These are phyloP conservation scores for Moelleriella libera DNA, from an alignment of 2,329 filamentous ascomycete species.

Conservation along the genomic window DNA sequence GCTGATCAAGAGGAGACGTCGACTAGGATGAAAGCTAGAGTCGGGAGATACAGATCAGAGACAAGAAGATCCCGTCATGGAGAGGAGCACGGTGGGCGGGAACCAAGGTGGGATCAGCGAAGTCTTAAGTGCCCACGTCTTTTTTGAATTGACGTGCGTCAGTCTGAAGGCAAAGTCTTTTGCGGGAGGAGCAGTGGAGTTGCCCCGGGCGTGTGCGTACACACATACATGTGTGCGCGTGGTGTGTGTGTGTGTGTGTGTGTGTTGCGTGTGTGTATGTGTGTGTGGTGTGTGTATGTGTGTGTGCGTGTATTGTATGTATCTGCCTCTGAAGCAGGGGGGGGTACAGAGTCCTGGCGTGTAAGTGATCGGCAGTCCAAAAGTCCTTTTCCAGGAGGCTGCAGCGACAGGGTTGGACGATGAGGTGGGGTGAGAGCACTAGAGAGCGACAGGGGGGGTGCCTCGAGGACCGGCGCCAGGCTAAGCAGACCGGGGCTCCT, in stretches of 20 bases:
- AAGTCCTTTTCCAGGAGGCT: conserved; percentile 34
- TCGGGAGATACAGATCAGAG: conserved; percentile 24
- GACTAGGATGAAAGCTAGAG: too few relatives aligned
- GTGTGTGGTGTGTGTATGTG: conserved; percentile 23
- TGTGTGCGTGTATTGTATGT: conserved; percentile 16
- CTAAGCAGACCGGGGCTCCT: conserved; percentile 10
- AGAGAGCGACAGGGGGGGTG: conserved; percentile 13
- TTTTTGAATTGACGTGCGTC: conserved; percentile 22
- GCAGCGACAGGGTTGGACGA: conserved; percentile 30
- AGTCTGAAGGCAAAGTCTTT: conserved; percentile 23
- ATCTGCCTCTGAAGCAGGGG: conserved; percentile 13
- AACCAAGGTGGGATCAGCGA: conserved; percentile 39
- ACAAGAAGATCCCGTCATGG: conserved; percentile 21
- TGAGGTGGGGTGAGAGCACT: conserved; percentile 23
- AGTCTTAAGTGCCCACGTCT: conserved; percentile 39
- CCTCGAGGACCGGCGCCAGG: conserved; percentile 9
- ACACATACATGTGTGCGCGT: conserved; percentile 4
- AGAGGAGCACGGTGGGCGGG: conserved; percentile 14
- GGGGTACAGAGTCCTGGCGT: conserved; percentile 7
- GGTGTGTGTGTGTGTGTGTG: conserved; percentile 22
- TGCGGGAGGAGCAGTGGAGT: conserved; percentile 22
- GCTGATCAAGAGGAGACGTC: too few relatives aligned
- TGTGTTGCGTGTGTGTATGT: background rate
- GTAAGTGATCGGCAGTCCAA: conserved; percentile 38
- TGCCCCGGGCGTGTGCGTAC: conserved; percentile 13